Base-by-base conservation (phyloP, 768 basidiomycete species). In the Tylopilus sp. region DNA sequence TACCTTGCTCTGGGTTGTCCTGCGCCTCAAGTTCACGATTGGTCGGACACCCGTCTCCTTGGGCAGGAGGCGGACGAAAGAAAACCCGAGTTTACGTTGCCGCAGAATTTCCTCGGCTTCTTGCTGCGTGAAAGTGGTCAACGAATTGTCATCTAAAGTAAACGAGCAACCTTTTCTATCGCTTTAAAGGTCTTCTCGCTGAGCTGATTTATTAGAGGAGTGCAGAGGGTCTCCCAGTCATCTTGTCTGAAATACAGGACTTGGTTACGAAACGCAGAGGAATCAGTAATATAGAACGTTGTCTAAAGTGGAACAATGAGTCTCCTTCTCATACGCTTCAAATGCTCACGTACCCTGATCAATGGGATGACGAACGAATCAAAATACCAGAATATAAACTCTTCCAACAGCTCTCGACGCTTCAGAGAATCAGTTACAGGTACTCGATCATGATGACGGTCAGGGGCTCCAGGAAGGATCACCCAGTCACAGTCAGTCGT, bases 31-130 rank as follows among this genome's bases (percentile, higher is more conserved):
- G 63, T 99, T 98, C 23, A 97, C 89, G 53, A 98, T 95, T 0
- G 95, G 95, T 26, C 97, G 78, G 3, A 98, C 91, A 0, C 97
- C 97, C 4, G 84, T 90, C 51, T 95, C 95, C 67, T 98, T 99
- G 0, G 97, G 97, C 18, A 99, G 73, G 7, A 98, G 75, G 2
- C 97, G 81, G 15, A 95, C 83, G 57, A 88, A 90, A 0, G 93
- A 91, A 62, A 84, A 92, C 0, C 91, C 90, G 3, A 97, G 75
- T 54, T 71, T 80, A 2, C 92, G 79, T 57, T 85, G 81, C n/a
- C 80, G 76, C 12, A 89, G 69, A 33, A 91, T 76, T 50, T 82
- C 81, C 41, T 78, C 73, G 0, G 82, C 84, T 53, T 90, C 83
- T 21, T 66, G 59, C 86, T 93, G 54, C 8, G 18, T n/a, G 18